These are phyloP conservation scores for Cladophialophora yegresii DNA, from an alignment of 2,329 filamentous ascomycete species.

Conservation along the genomic window DNA sequence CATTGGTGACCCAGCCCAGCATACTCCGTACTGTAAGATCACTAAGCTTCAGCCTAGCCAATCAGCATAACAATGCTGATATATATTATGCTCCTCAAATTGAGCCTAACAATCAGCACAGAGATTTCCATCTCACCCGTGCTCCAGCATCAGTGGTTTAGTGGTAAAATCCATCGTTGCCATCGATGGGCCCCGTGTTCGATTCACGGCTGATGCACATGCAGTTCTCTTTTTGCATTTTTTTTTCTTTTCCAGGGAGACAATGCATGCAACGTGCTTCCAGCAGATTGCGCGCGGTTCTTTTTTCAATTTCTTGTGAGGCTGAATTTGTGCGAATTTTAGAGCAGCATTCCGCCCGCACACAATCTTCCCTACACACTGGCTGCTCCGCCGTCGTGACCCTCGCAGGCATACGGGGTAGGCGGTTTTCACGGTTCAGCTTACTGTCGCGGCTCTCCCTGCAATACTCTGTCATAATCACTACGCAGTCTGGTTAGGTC, in stretches of 20 bases:
- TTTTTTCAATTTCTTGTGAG: too few relatives aligned
- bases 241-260: neutral
- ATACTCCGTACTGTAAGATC: neutral
- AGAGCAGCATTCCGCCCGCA: too few relatives aligned
- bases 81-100: neutral
- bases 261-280: neutral
- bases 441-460: too few relatives aligned
- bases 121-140: neutral
- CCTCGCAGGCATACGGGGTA: too few relatives aligned
- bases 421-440: too few relatives aligned
- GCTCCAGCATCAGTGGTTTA: conserved; percentile 48
- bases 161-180: conserved; percentile 59
- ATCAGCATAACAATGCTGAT: neutral
- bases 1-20: too few relatives aligned
- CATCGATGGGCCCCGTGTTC: conserved; percentile 56
- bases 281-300: too few relatives aligned
- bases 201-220: conserved; percentile 49
- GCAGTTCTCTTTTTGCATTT: neutral
- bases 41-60: neutral
- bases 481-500: too few relatives aligned
- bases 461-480: too few relatives aligned
- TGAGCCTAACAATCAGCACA: conserved; percentile 13
- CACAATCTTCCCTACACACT: too few relatives aligned
- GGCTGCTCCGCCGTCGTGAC: too few relatives aligned
- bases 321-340: too few relatives aligned